Evolutionary conservation across 2,329 filamentous ascomycete species (phyloP).

Genomic region (Cladorrhinum sp.): DNA sequence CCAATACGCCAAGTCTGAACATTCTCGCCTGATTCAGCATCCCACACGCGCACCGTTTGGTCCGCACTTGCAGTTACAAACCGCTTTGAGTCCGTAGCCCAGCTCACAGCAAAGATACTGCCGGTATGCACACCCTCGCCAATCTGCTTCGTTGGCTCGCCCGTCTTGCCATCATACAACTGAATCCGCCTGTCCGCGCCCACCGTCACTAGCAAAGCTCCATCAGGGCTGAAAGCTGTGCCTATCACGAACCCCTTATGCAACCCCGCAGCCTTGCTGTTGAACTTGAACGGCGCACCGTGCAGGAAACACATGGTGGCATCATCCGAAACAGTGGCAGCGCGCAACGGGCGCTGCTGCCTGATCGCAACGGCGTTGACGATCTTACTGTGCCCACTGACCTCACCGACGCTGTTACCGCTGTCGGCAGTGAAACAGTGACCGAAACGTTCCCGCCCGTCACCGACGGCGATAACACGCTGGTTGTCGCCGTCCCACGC

Average conservation of each 20-base stretch:
- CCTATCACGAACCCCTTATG: constrained; percentile 90
- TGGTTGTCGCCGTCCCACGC: constrained; percentile 98
- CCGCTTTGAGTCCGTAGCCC: constrained; percentile 80
- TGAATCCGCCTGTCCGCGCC: constrained; percentile 92
- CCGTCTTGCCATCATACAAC: constrained; percentile 94
- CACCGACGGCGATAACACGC: constrained; percentile 91
- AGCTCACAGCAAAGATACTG: constrained; percentile 88
- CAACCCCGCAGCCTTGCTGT: constrained; percentile 71
- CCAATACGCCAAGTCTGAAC: constrained; percentile 84
- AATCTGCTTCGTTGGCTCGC: constrained; percentile 74
- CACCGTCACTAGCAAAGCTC: constrained; percentile 75
- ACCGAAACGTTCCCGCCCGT: constrained; percentile 89
- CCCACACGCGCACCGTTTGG: constrained; percentile 93
- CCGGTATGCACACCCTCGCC: constrained; percentile 84
- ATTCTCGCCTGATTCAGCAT: constrained; percentile 73
- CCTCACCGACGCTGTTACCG: constrained; percentile 93
- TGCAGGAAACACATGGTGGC: constrained; percentile 88
- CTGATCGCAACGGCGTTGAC: constrained; percentile 91
- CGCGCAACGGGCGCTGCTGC: constrained; percentile 84
- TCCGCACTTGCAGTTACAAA: constrained; percentile 92
- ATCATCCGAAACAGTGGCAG: constrained; percentile 89
- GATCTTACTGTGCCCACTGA: constrained; percentile 83
- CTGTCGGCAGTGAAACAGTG: constrained; percentile 94
- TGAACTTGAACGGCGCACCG: constrained; percentile 94
- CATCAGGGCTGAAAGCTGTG: constrained; percentile 86